Conservation (phyloP, 2,329 filamentous ascomycete species). For the Curvularia verruculosa region DNA sequence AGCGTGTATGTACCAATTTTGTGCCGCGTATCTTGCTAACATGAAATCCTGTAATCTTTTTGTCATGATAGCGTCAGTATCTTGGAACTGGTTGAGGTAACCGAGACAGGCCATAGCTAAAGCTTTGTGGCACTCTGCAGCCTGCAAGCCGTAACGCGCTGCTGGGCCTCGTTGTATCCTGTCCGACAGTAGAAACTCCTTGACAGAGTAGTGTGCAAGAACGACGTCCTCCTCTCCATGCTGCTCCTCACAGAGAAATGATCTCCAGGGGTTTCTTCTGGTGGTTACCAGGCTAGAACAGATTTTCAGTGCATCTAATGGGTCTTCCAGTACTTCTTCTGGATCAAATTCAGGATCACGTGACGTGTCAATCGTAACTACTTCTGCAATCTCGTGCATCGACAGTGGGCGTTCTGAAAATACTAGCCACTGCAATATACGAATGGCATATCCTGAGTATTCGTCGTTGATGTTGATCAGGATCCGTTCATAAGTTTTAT, state of each 20-base stretch:
- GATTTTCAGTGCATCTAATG: slow-evolving; percentile 36
- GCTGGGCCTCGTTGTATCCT: slow-evolving; percentile 30
- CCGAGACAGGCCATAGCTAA: slow-evolving; percentile 32
- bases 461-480: slow-evolving; percentile 26
- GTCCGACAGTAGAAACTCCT: slow-evolving; percentile 43
- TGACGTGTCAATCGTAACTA: slow-evolving; percentile 34
- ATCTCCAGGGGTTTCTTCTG: slow-evolving; percentile 15
- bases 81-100: slow-evolving; percentile 36
- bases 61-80: slow-evolving; percentile 3
- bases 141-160: slow-evolving; percentile 31
- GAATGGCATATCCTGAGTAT: slow-evolving; percentile 26
- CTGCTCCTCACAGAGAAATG: neutral
- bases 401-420: slow-evolving; percentile 30
- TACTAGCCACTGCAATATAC: slow-evolving; percentile 33
- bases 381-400: slow-evolving; percentile 32
- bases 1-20: slow-evolving; percentile 36
- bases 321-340: slow-evolving; percentile 44
- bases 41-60: slow-evolving; percentile 13
- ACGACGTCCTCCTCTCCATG: too few relatives aligned
- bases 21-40: slow-evolving; percentile 36
- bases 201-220: slow-evolving; percentile 46
- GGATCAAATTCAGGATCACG: slow-evolving; percentile 39
- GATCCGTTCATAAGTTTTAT: slow-evolving; percentile 39
- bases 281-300: slow-evolving; percentile 43
- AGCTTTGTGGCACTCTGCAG: slow-evolving; percentile 22